Conservation (phyloP, 352 stramenopile species). For the Pythium rishiriense region DNA sequence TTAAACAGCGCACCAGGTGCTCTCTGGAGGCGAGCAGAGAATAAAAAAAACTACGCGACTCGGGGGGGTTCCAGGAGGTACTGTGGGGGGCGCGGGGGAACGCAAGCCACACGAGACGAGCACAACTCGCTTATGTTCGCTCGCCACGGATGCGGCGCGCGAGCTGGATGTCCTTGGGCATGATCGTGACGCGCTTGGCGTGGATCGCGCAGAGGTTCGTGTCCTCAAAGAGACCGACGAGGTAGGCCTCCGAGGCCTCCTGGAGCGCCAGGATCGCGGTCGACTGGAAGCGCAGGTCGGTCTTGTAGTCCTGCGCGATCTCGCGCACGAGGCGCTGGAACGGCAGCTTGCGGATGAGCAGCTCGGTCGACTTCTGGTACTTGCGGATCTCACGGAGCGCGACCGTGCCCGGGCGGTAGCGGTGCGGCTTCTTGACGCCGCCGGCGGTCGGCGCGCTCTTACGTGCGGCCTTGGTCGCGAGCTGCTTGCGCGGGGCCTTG, state of each 20-base stretch:
- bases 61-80: constrained; percentile 3
- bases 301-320: constrained; percentile 60
- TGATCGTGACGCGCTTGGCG: constrained; percentile 94
- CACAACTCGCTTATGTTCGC: constrained; percentile 26
- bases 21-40: constrained; percentile 8
- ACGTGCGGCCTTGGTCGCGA: constrained; percentile 80
- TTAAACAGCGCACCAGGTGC: constrained; percentile 23
- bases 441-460: constrained; percentile 81
- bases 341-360: constrained; percentile 90
- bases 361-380: constrained; percentile 91
- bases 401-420: constrained; percentile 50
- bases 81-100: not conserved
- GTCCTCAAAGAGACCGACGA: constrained; percentile 89
- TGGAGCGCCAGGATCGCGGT: constrained; percentile 71
- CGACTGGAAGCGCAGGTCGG: constrained; percentile 55
- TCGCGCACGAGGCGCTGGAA: constrained; percentile 91
- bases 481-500: constrained; percentile 87
- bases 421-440: constrained; percentile 70
- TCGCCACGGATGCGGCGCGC: constrained; percentile 85
- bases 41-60: constrained; percentile 9
- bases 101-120: not conserved
- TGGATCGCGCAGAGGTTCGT: constrained; percentile 93
- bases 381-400: constrained; percentile 91
- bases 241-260: constrained; percentile 82
- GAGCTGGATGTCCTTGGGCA: constrained; percentile 95